Conservation (phyloP, 208 protist genomes). For the Trypanosoma melophagium region DNA sequence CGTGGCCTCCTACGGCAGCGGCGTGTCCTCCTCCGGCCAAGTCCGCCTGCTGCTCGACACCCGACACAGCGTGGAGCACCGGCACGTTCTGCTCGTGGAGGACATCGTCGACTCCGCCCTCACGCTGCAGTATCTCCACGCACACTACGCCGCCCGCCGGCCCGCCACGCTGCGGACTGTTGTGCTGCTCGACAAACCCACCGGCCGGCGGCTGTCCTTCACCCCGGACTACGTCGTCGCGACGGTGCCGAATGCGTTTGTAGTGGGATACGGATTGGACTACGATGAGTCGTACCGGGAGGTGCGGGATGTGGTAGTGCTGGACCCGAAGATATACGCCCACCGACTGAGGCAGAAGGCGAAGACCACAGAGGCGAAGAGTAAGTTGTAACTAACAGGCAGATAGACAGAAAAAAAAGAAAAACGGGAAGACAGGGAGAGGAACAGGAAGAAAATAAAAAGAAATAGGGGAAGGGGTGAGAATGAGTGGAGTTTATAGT, state of each 20-base stretch:
- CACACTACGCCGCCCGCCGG: conserved; percentile 48
- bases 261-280: conserved; percentile 92
- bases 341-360: no score
- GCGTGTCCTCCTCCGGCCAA: conserved; percentile 58
- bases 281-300: conserved; percentile 81
- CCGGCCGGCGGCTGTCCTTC: conserved; percentile 48
- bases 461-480: no score
- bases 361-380: no score
- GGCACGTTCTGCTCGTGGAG: conserved; percentile 88
- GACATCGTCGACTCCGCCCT: conserved; percentile 89
- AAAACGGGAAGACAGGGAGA: background rate
- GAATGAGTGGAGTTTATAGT: no score
- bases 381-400: conserved; percentile 26
- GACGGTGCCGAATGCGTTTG: conserved; percentile 66
- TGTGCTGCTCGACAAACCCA: conserved; percentile 85
- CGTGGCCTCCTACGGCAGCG: conserved; percentile 63
- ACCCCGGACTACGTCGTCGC: conserved; percentile 72
- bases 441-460: background rate
- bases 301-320: conserved; percentile 74
- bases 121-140: conserved; percentile 74
- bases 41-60: conserved; percentile 86
- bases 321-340: conserved; percentile 61
- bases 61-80: conserved; percentile 57
- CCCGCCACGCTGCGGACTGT: conserved; percentile 81
- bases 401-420: conserved; percentile 16